Evolutionary conservation across 75 land plant genomes (phyloP), one percentile per base, ranked within the genome.

Genomic region (Chamaecyparis obtusa): DNA sequence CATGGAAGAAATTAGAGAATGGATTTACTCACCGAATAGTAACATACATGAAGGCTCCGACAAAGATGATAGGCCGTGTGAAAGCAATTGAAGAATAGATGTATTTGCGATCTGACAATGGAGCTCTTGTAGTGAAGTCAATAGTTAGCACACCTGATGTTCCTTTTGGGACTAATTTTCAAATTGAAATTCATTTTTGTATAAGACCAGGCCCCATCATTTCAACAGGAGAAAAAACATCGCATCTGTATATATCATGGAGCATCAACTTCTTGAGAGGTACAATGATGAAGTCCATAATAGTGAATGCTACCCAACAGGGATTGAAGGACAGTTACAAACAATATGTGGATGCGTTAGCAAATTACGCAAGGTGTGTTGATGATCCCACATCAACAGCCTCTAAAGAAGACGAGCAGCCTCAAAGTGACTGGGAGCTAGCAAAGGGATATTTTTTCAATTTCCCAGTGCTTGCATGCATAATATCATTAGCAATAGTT

Each of bases 71-170:
- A 15, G 93, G 91, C 72, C 54, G 95, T 85, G 93, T 94, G 24
- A 94, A 94, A 85, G 99, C 94, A 51, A 90, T 86, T 43, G 99
- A 96, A 88, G 94, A 93, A 36, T 98, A 97, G 85, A 90, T 84
- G 2, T 97, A 95, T 90, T 37, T 92, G 27, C 89, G 92, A 86
- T 94, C 94, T 30, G 93, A 93, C 86, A 94, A 94, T 5, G 88
- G 79, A 44, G 93, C 89, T 72, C 96, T 91, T 90, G 94, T 94
- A 82, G 91, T 95, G 39, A 56, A 87, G 60, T 88, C 87, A 3
- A 86, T 74, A 24, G 98, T 93, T 32, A 87, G 72, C 36, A 96
- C 98, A 10, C 98, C 99, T 16, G 99, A 96, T 86, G 99, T 96
- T 76, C 94, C 94, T 30, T 96, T 90, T 88, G 98, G 99, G 9